Base-by-base conservation (phyloP, 129 eudicot species). In the Kitagawia praeruptora region DNA sequence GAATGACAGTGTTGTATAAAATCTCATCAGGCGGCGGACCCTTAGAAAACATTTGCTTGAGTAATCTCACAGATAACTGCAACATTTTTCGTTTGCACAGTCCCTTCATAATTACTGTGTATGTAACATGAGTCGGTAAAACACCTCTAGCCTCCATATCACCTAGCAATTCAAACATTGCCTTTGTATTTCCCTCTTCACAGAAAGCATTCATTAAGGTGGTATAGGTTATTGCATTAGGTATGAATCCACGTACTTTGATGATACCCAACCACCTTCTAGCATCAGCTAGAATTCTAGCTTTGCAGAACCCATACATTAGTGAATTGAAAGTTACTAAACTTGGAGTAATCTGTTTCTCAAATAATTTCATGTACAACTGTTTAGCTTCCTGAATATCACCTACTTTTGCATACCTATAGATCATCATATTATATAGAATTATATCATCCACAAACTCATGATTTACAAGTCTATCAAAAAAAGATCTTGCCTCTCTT, bases 311-410 rank as follows among this genome's bases (percentile, higher is more conserved):
- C 54, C 97, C 97, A 66, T 88, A 80, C 16, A 92, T 92, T 74
- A 94, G 72, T 69, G 97, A 88, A 87, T 94, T 94, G 82, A 92
- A 86, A 54, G 98, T 94, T 75, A 92, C 93, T 47, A 92, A 81
- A 75, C 85, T 94, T 46, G 97, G 96, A 46, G 72, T 31, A 38
- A 94, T 83, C 19, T 90, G 92, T 82, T 84, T 90, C 83, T 82
- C 82, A 44, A 58, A 54, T 39, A 87, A 53, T 79, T 79, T 81
- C 78, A 82, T 40, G 54, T 83, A 94, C 79, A 94, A 75, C 70
- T 81, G 81, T 79, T 77, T 61, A 77, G 90, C 85, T 80, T 90
- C 91, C 21, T 47, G 64, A 54, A 76, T 80, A 77, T 82, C 67
- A 66, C 96, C 97, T 67, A 84, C 75, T 88, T 90, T 94, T 72